Percentiles rank a stretch among this genome's conserved stretches.
Evolutionary conservation across 108 stramenopile species (phyloP).

Genomic region (Licmophora abbreviata): DNA sequence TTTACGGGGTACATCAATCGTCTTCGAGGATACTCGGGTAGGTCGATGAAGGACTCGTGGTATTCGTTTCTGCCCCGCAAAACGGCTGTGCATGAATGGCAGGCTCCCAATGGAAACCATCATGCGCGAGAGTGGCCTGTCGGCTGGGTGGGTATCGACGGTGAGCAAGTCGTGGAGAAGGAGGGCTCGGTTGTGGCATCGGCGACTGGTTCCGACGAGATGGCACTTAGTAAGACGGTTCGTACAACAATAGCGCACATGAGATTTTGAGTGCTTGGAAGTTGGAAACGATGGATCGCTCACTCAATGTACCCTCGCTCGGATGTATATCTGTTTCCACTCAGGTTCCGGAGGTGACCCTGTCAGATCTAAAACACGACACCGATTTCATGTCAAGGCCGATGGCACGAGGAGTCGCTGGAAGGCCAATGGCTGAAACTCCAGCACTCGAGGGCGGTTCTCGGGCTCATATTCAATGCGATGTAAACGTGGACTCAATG

Average conservation of each 20-base stretch:
- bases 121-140: constrained; percentile 54
- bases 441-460: constrained; percentile 63
- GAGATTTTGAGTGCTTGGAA: too few species aligned
- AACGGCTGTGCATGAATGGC: constrained; percentile 42
- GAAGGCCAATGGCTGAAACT: constrained; percentile 58
- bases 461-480: constrained; percentile 61
- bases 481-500: constrained; percentile 65
- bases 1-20: constrained; percentile 83
- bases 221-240: too few species aligned
- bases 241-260: too few species aligned
- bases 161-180: constrained; percentile 51
- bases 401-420: constrained; percentile 58
- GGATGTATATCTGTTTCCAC: too few species aligned
- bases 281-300: too few species aligned
- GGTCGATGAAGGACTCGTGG: constrained; percentile 50
- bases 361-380: constrained; percentile 16
- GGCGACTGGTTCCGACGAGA: too few species aligned
- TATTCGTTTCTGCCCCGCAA: constrained; percentile 46
- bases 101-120: constrained; percentile 36
- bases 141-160: constrained; percentile 70
- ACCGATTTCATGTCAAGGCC: constrained; percentile 18
- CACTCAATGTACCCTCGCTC: too few species aligned
- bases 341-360: constrained; percentile 6
- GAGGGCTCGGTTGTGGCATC: constrained; percentile 28
- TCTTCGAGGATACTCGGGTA: constrained; percentile 71